A percentile compares a stretch with the other conserved stretches of the same genome.
Evolutionary conservation across 2,329 filamentous ascomycete species (phyloP).

Genomic region (Colletotrichum falcatum): DNA sequence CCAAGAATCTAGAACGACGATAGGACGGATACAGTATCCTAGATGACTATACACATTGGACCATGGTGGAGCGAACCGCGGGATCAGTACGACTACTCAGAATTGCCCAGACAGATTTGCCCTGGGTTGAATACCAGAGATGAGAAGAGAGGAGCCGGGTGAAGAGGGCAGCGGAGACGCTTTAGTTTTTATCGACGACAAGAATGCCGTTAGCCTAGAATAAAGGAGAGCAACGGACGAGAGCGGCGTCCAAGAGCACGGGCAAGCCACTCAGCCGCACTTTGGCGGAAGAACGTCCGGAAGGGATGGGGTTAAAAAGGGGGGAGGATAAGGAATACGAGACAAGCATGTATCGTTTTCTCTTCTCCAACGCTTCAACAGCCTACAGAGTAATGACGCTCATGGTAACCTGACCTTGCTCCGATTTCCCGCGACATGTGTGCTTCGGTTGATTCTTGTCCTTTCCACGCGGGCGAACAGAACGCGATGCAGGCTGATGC

Average conservation of each 20-base stretch:
- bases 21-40: neutral
- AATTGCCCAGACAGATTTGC: neutral
- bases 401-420: neutral
- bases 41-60: conserved; percentile 18
- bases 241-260: neutral
- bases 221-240: neutral
- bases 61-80: neutral
- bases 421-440: conserved; percentile 10
- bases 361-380: neutral
- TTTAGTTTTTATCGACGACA: neutral
- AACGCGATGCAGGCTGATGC: neutral
- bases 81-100: neutral
- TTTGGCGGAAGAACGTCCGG: neutral
- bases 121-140: neutral
- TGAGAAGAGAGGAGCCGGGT: neutral
- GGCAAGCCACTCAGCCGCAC: neutral
- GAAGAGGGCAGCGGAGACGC: neutral
- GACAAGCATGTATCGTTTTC: neutral
- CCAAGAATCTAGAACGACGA: neutral
- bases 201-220: neutral
- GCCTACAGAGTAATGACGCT: neutral
- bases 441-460: neutral
- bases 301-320: neutral
- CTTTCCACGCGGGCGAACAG: neutral
- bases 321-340: neutral